phyloP scores from a whole-genome alignment of 2,329 filamentous ascomycete species.

The Colletotrichum abscissum region DNA sequence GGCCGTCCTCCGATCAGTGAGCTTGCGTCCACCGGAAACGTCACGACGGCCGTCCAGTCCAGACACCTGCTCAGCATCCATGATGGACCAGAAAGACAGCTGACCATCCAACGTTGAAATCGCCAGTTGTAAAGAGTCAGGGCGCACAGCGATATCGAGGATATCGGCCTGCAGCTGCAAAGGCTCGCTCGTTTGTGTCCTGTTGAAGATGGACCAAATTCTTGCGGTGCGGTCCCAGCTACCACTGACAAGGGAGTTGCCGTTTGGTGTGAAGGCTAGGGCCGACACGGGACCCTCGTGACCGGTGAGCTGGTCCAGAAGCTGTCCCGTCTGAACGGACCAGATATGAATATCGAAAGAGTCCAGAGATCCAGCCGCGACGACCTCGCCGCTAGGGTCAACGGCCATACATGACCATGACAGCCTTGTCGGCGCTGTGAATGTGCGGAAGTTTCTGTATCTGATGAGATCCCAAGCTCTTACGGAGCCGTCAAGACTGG shows the following conservation, averaged over 20 bases:
- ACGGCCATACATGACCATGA: slow-evolving; percentile 96
- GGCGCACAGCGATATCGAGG: slow-evolving; percentile 85
- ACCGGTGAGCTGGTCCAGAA: slow-evolving; percentile 89
- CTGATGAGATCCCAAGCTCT: slow-evolving; percentile 96
- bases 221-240: slow-evolving; percentile 97
- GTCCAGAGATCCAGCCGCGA: slow-evolving; percentile 93
- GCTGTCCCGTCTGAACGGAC: slow-evolving; percentile 97
- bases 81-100: slow-evolving; percentile 92
- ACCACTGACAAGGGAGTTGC: slow-evolving; percentile 84
- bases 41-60: slow-evolving; percentile 92
- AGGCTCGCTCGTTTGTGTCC: slow-evolving; percentile 95
- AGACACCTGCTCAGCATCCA: slow-evolving; percentile 86
- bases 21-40: slow-evolving; percentile 89
- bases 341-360: slow-evolving; percentile 98
- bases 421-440: slow-evolving; percentile 90
- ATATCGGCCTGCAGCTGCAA: slow-evolving; percentile 93
- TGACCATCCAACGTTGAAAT: slow-evolving; percentile 95
- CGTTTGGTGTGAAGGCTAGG: slow-evolving; percentile 89
- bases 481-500: slow-evolving; percentile 93
- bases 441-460: slow-evolving; percentile 97
- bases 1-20: slow-evolving; percentile 88
- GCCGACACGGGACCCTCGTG: slow-evolving; percentile 95
- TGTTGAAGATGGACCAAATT: slow-evolving; percentile 94
- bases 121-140: slow-evolving; percentile 90
- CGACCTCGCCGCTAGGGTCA: slow-evolving; percentile 96